These are phyloP conservation scores for Phylloporus sp. DNA, from an alignment of 768 basidiomycete species.

Conservation along the genomic window DNA sequence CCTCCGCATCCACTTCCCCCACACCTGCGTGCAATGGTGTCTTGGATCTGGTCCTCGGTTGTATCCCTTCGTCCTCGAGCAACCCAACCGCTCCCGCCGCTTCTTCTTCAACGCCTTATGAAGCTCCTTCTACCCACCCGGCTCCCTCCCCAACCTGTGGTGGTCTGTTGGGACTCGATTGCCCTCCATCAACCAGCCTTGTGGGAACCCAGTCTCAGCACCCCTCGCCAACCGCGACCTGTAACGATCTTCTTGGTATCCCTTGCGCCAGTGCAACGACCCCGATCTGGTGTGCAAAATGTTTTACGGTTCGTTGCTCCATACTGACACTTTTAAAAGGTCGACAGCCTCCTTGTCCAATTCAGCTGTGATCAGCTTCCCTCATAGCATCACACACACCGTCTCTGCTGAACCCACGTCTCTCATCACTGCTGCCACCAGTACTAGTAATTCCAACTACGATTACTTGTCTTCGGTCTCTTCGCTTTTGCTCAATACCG, in stretches of 20 bases:
- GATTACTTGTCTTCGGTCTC: slow-evolving; percentile 32
- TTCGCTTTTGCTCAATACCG: slow-evolving; percentile 30
- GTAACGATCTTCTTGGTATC: neutral
- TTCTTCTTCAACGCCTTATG: neutral
- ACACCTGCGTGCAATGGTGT: slow-evolving; percentile 5
- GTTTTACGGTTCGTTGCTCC: neutral
- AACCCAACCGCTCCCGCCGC: neutral
- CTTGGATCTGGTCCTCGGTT: slow-evolving; percentile 13
- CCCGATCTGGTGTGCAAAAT: slow-evolving; percentile 9
- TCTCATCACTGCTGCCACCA: slow-evolving; percentile 12
- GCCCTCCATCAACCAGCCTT: slow-evolving; percentile 11
- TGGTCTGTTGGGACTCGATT: slow-evolving; percentile 13
- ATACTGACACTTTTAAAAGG: slow-evolving; percentile 6
- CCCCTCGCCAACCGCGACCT: neutral
- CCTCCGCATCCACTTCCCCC: neutral
- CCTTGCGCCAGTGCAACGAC: neutral
- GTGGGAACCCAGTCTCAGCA: slow-evolving; percentile 4
- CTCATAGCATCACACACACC: slow-evolving; percentile 10
- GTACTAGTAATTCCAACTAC: slow-evolving; percentile 26
- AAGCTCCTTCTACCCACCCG: neutral
- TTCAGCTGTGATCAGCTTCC: slow-evolving; percentile 31
- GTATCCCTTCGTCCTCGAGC: slow-evolving; percentile 6
- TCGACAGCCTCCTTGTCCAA: slow-evolving; percentile 1
- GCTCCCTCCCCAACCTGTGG: slow-evolving; percentile 3
- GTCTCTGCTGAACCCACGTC: slow-evolving; percentile 2